These are phyloP conservation scores for Malus orientalis DNA, from an alignment of 306 rosid genomes.

Conservation along the genomic window DNA sequence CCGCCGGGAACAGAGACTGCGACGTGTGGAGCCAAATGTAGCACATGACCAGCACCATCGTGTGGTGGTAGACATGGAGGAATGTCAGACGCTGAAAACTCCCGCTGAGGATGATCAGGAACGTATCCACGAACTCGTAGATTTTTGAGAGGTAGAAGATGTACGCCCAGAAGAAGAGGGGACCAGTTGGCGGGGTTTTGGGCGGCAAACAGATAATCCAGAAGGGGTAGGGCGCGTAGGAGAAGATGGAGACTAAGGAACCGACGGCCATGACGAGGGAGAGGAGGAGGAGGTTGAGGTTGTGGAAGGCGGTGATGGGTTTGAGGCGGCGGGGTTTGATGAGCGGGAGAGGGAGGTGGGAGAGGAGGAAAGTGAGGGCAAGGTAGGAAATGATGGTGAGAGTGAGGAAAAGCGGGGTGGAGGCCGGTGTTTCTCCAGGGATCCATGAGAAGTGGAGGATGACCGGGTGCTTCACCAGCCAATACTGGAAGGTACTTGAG, in stretches of 20 bases:
- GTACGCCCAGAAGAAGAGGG: constrained; percentile 95
- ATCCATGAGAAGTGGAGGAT: constrained; percentile 63
- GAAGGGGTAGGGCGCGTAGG: constrained; percentile 33
- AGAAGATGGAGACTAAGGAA: constrained; percentile 35
- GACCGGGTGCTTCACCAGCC: constrained; percentile 54
- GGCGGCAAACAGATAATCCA: constrained; percentile 60
- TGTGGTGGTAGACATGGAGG: constrained; percentile 94
- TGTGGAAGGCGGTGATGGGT: constrained; percentile 50
- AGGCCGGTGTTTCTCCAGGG: constrained; percentile 33
- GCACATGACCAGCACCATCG: constrained; percentile 70
- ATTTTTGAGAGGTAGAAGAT: constrained; percentile 81
- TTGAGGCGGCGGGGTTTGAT: constrained; percentile 32
- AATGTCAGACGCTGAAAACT: constrained; percentile 57
- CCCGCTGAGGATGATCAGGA: constrained; percentile 51
- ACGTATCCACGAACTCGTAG: constrained; percentile 69
- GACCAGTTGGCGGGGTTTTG: constrained; percentile 48
- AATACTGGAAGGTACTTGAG: constrained; percentile 27
- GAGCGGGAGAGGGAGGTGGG: constrained; percentile 13
- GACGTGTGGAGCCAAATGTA: constrained; percentile 60
- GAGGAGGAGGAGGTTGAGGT: constrained; percentile 45
- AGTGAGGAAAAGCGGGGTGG: constrained; percentile 43
- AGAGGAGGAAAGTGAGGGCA: constrained; percentile 42
- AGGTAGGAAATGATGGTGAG: constrained; percentile 42
- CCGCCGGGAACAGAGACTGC: constrained; percentile 77
- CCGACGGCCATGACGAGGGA: constrained; percentile 57